Conservation (phyloP, 768 basidiomycete genomes). For the Thelephora ganbajun region DNA sequence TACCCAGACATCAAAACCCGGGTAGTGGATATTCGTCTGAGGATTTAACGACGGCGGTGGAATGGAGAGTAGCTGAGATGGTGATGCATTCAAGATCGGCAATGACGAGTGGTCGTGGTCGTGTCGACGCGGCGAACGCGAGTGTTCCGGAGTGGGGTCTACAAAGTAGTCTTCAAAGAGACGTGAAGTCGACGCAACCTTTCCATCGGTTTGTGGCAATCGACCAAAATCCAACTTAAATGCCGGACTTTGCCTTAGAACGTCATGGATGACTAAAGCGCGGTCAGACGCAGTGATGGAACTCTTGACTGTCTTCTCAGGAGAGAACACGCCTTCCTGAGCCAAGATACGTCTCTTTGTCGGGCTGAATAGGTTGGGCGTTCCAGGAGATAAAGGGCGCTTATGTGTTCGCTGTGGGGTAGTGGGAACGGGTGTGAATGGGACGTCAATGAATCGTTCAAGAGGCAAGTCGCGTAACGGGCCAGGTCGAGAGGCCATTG, state of each 20-base stretch:
- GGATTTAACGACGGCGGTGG: background rate
- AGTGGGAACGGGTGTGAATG: slow-evolving; percentile 15
- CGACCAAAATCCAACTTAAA: slow-evolving; percentile 39
- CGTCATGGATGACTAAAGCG: slow-evolving; percentile 22
- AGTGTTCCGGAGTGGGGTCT: background rate
- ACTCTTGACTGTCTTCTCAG: slow-evolving; percentile 23
- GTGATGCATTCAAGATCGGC: too few species aligned
- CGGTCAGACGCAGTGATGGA: slow-evolving; percentile 28
- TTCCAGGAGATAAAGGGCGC: slow-evolving; percentile 46
- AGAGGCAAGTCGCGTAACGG: slow-evolving; percentile 51
- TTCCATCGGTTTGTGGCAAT: slow-evolving; percentile 6
- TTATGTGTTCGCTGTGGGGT: slow-evolving; percentile 26
- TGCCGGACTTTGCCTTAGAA: slow-evolving; percentile 34
- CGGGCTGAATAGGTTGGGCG: slow-evolving; percentile 36
- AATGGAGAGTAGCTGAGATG: too few species aligned
- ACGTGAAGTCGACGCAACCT: background rate
- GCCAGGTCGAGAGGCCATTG: slow-evolving; percentile 15
- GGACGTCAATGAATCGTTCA: slow-evolving; percentile 32
- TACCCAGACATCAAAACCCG: slow-evolving; percentile 46
- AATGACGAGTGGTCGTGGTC: background rate
- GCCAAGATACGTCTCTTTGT: slow-evolving; percentile 55
- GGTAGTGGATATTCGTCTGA: slow-evolving; percentile 32
- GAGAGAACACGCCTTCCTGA: slow-evolving; percentile 33
- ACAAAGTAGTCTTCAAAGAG: background rate
- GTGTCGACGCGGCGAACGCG: background rate